Evolutionary conservation across 2,329 filamentous ascomycete genomes (phyloP), one percentile per base, ranked within the genome.

Genomic region (Rhinocladiella similis): DNA sequence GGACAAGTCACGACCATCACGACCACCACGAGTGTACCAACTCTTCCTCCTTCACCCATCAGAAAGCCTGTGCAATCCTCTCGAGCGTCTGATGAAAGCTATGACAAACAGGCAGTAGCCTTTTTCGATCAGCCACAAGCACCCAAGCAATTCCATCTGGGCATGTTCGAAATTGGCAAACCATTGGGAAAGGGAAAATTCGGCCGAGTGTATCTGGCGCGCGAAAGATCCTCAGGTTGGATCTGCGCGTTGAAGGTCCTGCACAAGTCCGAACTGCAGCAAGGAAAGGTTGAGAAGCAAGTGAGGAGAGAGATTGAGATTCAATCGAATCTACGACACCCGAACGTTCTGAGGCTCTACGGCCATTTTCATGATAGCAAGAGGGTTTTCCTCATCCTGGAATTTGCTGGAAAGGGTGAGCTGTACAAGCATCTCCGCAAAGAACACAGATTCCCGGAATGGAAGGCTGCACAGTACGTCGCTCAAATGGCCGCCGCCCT

Each of bases 91-190:
- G 80, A 83, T 25, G 87, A 89, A 43, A 72, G 70, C 53, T 70
- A 71, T 43, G 46, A 57, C n/a, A 50, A 43, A 53, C 59, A 49
- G 33, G 56, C 58, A 7, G 47, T 63, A 25, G 46, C 78, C 7
- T 72, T 87, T 53, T 77, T 81, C 56, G 80, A 86, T 47, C 83
- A 87, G 67, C 80, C 84, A 36, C 56, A 62, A 67, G 71, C 61
- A 53, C 73, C 76, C 3, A 79, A 76, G 54, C 70, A 91, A 65
- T 92, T 92, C 74, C 90, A 96, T 70, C 83, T 96, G 3, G 89
- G 90, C 73, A 95, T 95, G 90, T 96, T 96, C 71, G 91, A 96
- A 72, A 96, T 95, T 63, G 90, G 90, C 38, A 88, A 90, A 65
- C 89, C 90, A 1, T 78, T 95, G 3, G 90, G 90, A 51, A 94